Evolutionary conservation across 768 basidiomycete genomes (phyloP), one percentile per base, ranked within the genome.

Genomic region (Dendrothele bispora): DNA sequence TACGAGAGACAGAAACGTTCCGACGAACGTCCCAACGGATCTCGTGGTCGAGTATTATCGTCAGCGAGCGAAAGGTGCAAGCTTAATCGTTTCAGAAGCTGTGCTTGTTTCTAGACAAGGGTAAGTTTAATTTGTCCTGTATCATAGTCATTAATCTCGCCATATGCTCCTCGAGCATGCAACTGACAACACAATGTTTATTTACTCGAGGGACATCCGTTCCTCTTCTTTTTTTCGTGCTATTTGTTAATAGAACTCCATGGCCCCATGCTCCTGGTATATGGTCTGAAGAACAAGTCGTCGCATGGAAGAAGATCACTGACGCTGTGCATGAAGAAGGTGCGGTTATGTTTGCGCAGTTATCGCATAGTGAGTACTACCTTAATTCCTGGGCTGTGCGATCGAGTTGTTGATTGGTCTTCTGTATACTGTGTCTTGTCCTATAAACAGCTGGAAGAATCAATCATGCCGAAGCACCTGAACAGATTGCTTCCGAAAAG

Each of bases 61-160:
- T 14, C 70, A 72, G 46, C 66, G 71, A 11, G 69, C 68, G 7
- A 43, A 37, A 4, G 66, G 66, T 17, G 64, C 65, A 2, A 68
- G 69, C 3, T 56, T 72, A 18, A 65, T 71, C 36, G 49, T 64
- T 8, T 60, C 66, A 4, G 64, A 69, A 37, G 64, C 58, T 3
- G 57, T 53, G 6, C 46, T 68, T 27, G 56, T 68, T 21, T 28
- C 46, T 14, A 63, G 53, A 20, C 65, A 67, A 55, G 65, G 63
- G 62, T 61, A 40, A 21, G 54, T 38, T 10, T 34, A 15, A 18
- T 34, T 26, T 24, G 22, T 3, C n/a, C n/a, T n/a, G n/a, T n/a
- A n/a, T n/a, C n/a, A n/a, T 46, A 30, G 22, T 30, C 17, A n/a
- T 37, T 14, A 10, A 15, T 20, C 14, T 35, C 18, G 35, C n/a